Percentiles rank a stretch among this genome's conserved stretches.
Conservation (phyloP, 2,329 filamentous ascomycete species). For the Penicillium sp. region DNA sequence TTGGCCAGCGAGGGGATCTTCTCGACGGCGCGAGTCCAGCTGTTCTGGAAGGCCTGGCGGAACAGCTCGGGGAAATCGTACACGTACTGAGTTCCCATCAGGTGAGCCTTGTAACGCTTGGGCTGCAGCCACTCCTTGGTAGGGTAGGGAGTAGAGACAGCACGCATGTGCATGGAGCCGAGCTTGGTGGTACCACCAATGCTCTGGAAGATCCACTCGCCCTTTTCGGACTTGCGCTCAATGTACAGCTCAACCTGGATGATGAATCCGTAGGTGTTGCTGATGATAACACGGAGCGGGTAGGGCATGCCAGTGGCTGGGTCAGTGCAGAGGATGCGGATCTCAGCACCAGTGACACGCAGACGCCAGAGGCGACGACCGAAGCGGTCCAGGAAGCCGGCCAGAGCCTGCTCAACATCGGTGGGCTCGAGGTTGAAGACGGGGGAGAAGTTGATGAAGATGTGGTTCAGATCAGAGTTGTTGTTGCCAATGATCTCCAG, state of each 20-base stretch:
- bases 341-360: constrained; percentile 95
- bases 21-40: constrained; percentile 77
- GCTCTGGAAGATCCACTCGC: constrained; percentile 97
- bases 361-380: constrained; percentile 94
- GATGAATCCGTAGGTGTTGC: constrained; percentile 96
- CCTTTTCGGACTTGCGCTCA: constrained; percentile 97
- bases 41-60: constrained; percentile 96
- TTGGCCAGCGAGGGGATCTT: constrained; percentile 74
- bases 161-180: constrained; percentile 89
- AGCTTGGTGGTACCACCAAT: constrained; percentile 95
- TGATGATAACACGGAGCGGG: constrained; percentile 93
- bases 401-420: constrained; percentile 90
- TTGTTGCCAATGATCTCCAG: constrained; percentile 99
- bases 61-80: constrained; percentile 99
- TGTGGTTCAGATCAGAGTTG: constrained; percentile 98
- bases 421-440: constrained; percentile 89
- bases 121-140: constrained; percentile 99
- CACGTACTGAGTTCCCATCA: constrained; percentile 99
- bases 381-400: constrained; percentile 95
- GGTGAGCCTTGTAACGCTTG: constrained; percentile 98
- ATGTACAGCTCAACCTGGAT: constrained; percentile 97
- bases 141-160: constrained; percentile 89
- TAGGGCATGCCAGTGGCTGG: constrained; percentile 80
- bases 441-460: constrained; percentile 99
- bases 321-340: constrained; percentile 97